Evolutionary conservation across 225 moss, liverwort and hornwort species (phyloP), one percentile per base, ranked within the genome.

Genomic region (Sphagnum tenellum): DNA sequence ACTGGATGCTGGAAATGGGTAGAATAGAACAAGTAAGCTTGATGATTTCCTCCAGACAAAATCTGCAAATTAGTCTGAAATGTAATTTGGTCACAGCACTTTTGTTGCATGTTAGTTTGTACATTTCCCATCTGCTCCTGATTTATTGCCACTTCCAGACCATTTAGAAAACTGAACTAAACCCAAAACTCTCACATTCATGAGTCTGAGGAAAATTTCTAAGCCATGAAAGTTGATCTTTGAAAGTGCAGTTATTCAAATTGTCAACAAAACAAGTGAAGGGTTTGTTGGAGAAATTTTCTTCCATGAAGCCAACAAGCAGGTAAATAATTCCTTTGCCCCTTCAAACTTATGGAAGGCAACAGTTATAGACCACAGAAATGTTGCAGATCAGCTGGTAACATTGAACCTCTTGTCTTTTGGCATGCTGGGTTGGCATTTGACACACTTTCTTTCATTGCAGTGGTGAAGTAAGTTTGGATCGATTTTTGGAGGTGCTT

Each of bases 1-100:
- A 49, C 52, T 87, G 81, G 49, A 94, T 94, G 94, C 89, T 94
- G 46, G 94, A 94, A 73, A 94, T 94, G 94, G 89, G 89, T 55
- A 81, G 57, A 74, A 78, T 89, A 70, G 91, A 94, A 66, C 91
- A 82, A 73, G 94, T 94, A 71, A 46, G 69, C 66, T 51, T 49
- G 13, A 51, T 62, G 44, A 2, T 49, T 57, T 55, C 0, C 58
- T 29, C 12, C 52, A 9, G 52, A 6, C 6, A 52, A 52, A 6
- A 52, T 52, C 52, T 52, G 6, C 52, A 5, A 9, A 52, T 52
- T 52, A 52, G 52, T 52, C 9, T 52, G 52, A 5, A 52, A 6
- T 52, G 52, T 52, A 52, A 5, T 6, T 52, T 52, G 52, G 52
- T 52, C 52, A 52, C 52, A 6, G 7, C 6, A 52, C 1, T 52